phyloP scores from a whole-genome alignment of 768 basidiomycete species.

The Leccinum disarticulatum region DNA sequence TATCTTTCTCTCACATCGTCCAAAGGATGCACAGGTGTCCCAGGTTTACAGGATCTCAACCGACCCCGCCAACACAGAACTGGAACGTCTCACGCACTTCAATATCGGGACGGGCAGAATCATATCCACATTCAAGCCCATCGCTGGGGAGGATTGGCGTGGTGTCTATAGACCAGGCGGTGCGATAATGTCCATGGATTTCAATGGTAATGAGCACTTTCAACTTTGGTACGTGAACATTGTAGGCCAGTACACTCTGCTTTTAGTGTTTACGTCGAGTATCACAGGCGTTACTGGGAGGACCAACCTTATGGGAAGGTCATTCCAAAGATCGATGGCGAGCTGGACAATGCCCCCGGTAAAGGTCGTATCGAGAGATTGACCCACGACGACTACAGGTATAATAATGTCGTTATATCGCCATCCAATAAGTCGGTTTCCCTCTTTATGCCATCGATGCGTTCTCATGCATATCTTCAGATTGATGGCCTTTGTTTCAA shows the following conservation, averaged over 20 bases:
- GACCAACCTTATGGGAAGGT: slow-evolving; percentile 26
- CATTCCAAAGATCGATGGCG: slow-evolving; percentile 37
- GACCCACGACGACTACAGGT: slow-evolving; percentile 40
- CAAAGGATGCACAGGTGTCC: slow-evolving; percentile 38
- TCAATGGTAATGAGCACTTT: slow-evolving; percentile 40
- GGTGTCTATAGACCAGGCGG: slow-evolving; percentile 38
- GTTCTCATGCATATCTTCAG: slow-evolving; percentile 20
- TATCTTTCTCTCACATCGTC: slow-evolving; percentile 39
- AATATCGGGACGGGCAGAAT: slow-evolving; percentile 39
- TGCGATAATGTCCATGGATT: slow-evolving; percentile 40
- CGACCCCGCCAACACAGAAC: slow-evolving; percentile 23
- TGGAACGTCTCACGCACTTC: slow-evolving; percentile 41
- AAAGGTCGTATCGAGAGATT: slow-evolving; percentile 41
- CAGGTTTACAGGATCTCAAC: slow-evolving; percentile 38
- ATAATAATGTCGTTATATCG: slow-evolving; percentile 31
- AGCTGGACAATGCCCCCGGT: slow-evolving; percentile 40
- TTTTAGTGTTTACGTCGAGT: not conserved
- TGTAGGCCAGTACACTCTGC: not conserved
- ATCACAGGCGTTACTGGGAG: slow-evolving; percentile 44
- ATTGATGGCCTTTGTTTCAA: slow-evolving; percentile 40
- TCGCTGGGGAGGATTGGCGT: slow-evolving; percentile 42
- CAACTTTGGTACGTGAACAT: slow-evolving; percentile 38
- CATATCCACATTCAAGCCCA: slow-evolving; percentile 32
- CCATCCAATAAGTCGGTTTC: slow-evolving; percentile 36
- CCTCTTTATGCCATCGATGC: not conserved